Evolutionary conservation across 345 rosid species (phyloP).

Genomic region (Turnera subulata): DNA sequence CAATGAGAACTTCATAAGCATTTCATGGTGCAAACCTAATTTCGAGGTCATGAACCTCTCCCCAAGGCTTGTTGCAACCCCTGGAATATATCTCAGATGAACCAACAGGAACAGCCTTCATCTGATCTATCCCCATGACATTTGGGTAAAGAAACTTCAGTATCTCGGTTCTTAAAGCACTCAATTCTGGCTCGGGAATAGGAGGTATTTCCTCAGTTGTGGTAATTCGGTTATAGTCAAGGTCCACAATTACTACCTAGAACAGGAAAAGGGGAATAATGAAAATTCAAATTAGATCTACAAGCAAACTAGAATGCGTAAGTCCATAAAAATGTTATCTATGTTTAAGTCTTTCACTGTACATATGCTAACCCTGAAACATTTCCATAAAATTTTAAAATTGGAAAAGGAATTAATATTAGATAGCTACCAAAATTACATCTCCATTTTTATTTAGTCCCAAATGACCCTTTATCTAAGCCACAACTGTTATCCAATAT

Average conservation of each 20-base stretch:
- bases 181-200: constrained; percentile 94
- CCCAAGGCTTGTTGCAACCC: constrained; percentile 81
- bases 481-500: too few species aligned
- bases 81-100: constrained; percentile 49
- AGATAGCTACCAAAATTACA: too few species aligned
- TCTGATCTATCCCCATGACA: constrained; percentile 80
- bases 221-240: constrained; percentile 75
- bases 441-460: too few species aligned
- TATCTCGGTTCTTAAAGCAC: constrained; percentile 70
- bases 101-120: constrained; percentile 51
- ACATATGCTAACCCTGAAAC: too few species aligned
- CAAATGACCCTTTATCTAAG: too few species aligned
- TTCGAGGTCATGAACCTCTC: constrained; percentile 87
- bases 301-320: too few species aligned
- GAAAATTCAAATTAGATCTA: not conserved
- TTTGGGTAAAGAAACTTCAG: constrained; percentile 76
- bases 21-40: constrained; percentile 56
- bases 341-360: too few species aligned
- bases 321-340: too few species aligned
- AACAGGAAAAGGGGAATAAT: constrained; percentile 13
- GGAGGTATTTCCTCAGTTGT: constrained; percentile 92
- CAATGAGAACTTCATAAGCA: constrained; percentile 22
- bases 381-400: too few species aligned
- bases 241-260: constrained; percentile 97
- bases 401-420: too few species aligned